Conservation (phyloP, 768 basidiomycete genomes). For the Tricholoma matsutake region DNA sequence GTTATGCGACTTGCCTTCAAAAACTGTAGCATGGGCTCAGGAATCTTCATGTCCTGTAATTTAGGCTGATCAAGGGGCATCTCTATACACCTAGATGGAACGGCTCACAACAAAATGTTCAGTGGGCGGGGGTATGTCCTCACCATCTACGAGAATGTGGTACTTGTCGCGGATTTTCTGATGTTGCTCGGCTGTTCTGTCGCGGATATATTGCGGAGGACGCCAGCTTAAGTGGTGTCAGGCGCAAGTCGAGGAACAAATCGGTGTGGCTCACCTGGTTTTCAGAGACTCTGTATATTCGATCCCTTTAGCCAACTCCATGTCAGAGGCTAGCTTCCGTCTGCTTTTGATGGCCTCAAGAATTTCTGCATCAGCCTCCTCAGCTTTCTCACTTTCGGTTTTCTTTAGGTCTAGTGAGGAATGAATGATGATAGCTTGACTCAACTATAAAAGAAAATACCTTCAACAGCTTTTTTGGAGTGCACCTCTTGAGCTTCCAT, state of each 20-base stretch:
- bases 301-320: conserved; percentile 92
- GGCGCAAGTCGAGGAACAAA: background rate
- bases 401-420: conserved; percentile 70
- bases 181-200: conserved; percentile 66
- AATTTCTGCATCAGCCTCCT: conserved; percentile 89
- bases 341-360: conserved; percentile 88
- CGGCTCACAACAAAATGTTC: conserved; percentile 71
- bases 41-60: conserved; percentile 96
- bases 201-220: conserved; percentile 80
- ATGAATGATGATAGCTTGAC: background rate
- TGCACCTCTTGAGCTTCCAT: conserved; percentile 97
- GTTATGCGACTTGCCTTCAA: conserved; percentile 83
- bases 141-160: conserved; percentile 94
- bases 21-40: conserved; percentile 75
- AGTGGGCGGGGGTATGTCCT: conserved; percentile 91
- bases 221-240: conserved; percentile 62
- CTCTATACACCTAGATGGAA: conserved; percentile 8
- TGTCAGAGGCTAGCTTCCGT: conserved; percentile 86
- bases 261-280: conserved; percentile 54
- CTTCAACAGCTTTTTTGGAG: conserved; percentile 74
- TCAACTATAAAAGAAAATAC: conserved; percentile 34
- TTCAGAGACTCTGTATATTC: conserved; percentile 83
- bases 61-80: conserved; percentile 4
- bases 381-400: conserved; percentile 78
- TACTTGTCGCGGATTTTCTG: conserved; percentile 80